Conservation (phyloP, 1,139 yeast species). For the Taiozyma onychis region DNA sequence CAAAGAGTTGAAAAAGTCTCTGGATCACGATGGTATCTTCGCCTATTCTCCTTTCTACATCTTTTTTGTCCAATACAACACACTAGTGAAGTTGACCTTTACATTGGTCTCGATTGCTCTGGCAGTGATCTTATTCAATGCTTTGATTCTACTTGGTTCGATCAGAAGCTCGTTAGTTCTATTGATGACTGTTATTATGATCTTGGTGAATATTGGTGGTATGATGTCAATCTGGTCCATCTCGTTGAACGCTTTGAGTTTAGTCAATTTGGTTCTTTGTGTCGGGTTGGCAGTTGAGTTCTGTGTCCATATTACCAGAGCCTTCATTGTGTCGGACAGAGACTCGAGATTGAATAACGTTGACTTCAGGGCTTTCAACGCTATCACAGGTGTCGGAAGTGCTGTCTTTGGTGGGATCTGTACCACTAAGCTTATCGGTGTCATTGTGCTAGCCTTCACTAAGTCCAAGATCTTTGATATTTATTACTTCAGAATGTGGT, state of each 20-base stretch:
- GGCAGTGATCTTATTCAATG: conserved; percentile 45
- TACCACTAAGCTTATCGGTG: conserved; percentile 83
- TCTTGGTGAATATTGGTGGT: conserved; percentile 72
- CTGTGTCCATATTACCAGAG: conserved; percentile 80
- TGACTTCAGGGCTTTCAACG: conserved; percentile 43
- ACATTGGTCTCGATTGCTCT: conserved; percentile 52
- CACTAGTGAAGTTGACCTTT: conserved; percentile 55
- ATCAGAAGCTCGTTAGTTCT: conserved; percentile 52
- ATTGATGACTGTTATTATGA: conserved; percentile 53
- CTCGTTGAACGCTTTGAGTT: conserved; percentile 79
- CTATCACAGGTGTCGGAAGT: conserved; percentile 75
- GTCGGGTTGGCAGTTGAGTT: conserved; percentile 92
- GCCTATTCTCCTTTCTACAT: conserved; percentile 92
- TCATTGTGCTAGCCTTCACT: conserved; percentile 80
- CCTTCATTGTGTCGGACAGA: conserved; percentile 40
- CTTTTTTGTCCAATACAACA: conserved; percentile 81
- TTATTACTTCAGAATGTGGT: conserved; percentile 95
- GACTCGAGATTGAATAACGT: conserved; percentile 27
- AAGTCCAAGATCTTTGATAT: conserved; percentile 82
- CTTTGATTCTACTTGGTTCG: conserved; percentile 64
- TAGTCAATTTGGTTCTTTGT: conserved; percentile 85
- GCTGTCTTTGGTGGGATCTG: conserved; percentile 89
- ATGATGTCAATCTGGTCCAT: conserved; percentile 71
- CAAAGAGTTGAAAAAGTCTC: conserved; percentile 42
- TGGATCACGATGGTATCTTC: conserved; percentile 53